A percentile compares a stretch with the other conserved stretches of the same genome.
Conservation (phyloP, 2,329 filamentous ascomycete genomes). For the Fusarium concolor region DNA sequence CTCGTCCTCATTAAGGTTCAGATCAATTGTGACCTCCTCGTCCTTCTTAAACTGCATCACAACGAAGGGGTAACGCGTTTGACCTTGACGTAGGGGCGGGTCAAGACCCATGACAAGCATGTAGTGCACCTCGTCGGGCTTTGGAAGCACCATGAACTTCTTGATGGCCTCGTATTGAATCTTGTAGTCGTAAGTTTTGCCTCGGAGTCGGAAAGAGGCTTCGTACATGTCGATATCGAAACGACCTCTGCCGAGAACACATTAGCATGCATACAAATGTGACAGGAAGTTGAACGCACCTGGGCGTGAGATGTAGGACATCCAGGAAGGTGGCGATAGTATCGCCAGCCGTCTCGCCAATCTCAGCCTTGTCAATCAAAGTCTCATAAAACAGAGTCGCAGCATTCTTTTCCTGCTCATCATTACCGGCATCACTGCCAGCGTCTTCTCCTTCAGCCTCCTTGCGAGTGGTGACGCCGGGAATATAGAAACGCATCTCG, state of each 20-base stretch:
- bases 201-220: conserved; percentile 92
- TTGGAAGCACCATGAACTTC: conserved; percentile 98
- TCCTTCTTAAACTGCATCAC: conserved; percentile 99
- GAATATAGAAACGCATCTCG: conserved; percentile 99
- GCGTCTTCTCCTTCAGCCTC: conserved; percentile 76
- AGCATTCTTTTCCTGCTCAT: conserved; percentile 85
- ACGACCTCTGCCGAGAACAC: conserved; percentile 75
- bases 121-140: conserved; percentile 97
- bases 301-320: conserved; percentile 94
- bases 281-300: conserved; percentile 60
- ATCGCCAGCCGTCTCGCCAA: conserved; percentile 98
- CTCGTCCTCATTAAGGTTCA: conserved; percentile 94
- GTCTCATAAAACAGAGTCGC: conserved; percentile 98
- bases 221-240: conserved; percentile 99
- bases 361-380: conserved; percentile 97
- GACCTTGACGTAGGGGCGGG: conserved; percentile 93
- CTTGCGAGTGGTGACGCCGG: conserved; percentile 85
- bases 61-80: conserved; percentile 97
- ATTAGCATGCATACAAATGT: conserved; percentile 7
- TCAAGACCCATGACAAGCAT: conserved; percentile 96
- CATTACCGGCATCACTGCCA: conserved; percentile 64
- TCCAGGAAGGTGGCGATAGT: conserved; percentile 98
- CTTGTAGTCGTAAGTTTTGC: conserved; percentile 99
- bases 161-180: conserved; percentile 98
- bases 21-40: conserved; percentile 94